Base-by-base conservation (phyloP, 345 rosid genomes). In the Ceriops decandra region DNA sequence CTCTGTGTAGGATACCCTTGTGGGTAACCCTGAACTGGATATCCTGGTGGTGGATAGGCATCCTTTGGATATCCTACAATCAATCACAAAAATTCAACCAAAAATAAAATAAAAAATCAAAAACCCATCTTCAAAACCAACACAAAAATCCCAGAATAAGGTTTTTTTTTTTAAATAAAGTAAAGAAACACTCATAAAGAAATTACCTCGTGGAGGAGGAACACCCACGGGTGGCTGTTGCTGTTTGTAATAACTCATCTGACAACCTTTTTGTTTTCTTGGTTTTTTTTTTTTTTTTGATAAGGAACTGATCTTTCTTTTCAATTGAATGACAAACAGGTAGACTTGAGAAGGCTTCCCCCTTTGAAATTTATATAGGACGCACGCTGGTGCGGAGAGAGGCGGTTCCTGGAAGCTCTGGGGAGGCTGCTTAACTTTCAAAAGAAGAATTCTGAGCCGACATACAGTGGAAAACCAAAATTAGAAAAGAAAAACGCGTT, bases 171-270 rank as follows among this genome's bases (percentile, higher is more conserved):
- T 0, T 24, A 24, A 24, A 24, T 24, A 24, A 4, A 27, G 5
- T 21, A 51, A 46, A 30, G 4, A 30, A 70, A n/a, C 17, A 20
- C 0, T 22, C n/a, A 3, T 5, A 21, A 17, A 13, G 19, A 42
- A 13, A 13, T 42, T 69, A 87, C 92, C 93, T 76, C 85, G 93
- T 3, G 86, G 81, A 36, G 93, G 90, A 76, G 93, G 93, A 71
- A 69, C 87, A 71, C 81, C 85, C 16, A 86, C 87, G 3, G 90
- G 90, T 19, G 84, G 79, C 66, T 81, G 90, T 52, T 83, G 79
- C 70, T 84, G 86, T 51, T 82, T 26, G 80, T 82, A 84, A 69
- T 82, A 80, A 52, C 78, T 88, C 88, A 82, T 85, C 52, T 64
- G 6, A 20, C 15, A 42, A 42, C 33, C 42, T 68, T 8, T 20